A percentile compares a stretch with the other conserved stretches of the same genome.
These are phyloP conservation scores for Ploettnerulaceae sp. DNA, from an alignment of 2,329 filamentous ascomycete species.

Conservation along the genomic window DNA sequence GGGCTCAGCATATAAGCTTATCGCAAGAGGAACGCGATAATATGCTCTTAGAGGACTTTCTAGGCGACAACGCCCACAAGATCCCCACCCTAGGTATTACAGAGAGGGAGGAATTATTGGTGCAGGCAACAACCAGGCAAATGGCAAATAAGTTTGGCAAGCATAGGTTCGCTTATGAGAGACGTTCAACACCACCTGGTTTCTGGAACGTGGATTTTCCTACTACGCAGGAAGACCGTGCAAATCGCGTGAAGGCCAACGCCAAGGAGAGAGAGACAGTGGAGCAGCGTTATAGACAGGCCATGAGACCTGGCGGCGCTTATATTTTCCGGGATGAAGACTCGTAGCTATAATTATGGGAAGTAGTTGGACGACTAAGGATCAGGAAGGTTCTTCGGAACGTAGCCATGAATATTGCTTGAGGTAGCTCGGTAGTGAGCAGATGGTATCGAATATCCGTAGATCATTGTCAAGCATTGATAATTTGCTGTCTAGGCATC, in stretches of 20 bases:
- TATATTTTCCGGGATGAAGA: constrained; percentile 80
- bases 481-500: too few relatives aligned
- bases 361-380: too few relatives aligned
- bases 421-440: too few relatives aligned
- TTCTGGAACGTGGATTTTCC: constrained; percentile 93
- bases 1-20: constrained; percentile 15
- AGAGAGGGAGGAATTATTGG: constrained; percentile 61
- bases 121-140: constrained; percentile 70
- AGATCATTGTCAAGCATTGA: too few relatives aligned
- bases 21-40: constrained; percentile 40
- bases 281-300: constrained; percentile 72
- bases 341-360: not conserved
- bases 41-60: constrained; percentile 49
- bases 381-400: too few relatives aligned
- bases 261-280: constrained; percentile 60
- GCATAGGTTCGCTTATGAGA: constrained; percentile 70
- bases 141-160: constrained; percentile 72
- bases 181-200: constrained; percentile 71
- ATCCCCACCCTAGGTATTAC: constrained; percentile 52
- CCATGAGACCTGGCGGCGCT: constrained; percentile 67
- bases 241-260: constrained; percentile 61
- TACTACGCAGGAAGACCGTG: constrained; percentile 71
- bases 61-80: constrained; percentile 53
- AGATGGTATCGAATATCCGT: too few relatives aligned
- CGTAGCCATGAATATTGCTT: too few relatives aligned